These are phyloP conservation scores for Chlorencoelia australis DNA, from an alignment of 2,329 filamentous ascomycete species.

Conservation along the genomic window DNA sequence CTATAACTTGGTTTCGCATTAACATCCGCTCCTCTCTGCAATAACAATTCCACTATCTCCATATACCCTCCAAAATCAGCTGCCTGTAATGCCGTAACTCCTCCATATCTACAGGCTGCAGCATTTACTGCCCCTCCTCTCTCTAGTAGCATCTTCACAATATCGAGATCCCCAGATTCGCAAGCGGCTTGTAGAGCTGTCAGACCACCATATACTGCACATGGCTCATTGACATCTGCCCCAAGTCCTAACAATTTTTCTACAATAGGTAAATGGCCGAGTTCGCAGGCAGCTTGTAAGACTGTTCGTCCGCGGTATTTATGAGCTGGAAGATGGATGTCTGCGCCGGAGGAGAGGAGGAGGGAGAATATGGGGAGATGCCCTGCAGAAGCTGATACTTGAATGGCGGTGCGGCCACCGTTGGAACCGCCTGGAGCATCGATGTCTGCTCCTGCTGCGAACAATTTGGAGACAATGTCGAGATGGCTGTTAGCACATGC, in stretches of 20 bases:
- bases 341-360: background rate
- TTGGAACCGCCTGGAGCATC: slow-evolving; percentile 11
- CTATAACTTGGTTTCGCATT: background rate
- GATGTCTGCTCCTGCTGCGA: slow-evolving; percentile 10
- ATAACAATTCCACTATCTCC: slow-evolving; percentile 6
- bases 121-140: slow-evolving; percentile 9
- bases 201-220: background rate
- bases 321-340: background rate
- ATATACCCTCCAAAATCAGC: slow-evolving; percentile 3
- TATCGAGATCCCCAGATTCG: background rate
- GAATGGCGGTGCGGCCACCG: slow-evolving; percentile 6
- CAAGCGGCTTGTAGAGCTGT: slow-evolving; percentile 9
- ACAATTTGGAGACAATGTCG: slow-evolving; percentile 2
- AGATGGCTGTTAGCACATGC: slow-evolving; percentile 8
- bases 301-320: slow-evolving; percentile 3
- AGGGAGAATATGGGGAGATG: background rate
- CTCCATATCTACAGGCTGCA: background rate
- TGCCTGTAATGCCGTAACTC: slow-evolving; percentile 7
- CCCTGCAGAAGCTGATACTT: background rate
- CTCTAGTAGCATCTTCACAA: slow-evolving; percentile 8
- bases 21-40: slow-evolving; percentile 1
- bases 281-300: slow-evolving; percentile 6
- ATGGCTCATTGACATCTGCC: slow-evolving; percentile 9
- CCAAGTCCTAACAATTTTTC: slow-evolving; percentile 5
- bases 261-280: slow-evolving; percentile 6